Conservation (phyloP, 768 basidiomycete species). For the Phanerodontia chrysosporium region DNA sequence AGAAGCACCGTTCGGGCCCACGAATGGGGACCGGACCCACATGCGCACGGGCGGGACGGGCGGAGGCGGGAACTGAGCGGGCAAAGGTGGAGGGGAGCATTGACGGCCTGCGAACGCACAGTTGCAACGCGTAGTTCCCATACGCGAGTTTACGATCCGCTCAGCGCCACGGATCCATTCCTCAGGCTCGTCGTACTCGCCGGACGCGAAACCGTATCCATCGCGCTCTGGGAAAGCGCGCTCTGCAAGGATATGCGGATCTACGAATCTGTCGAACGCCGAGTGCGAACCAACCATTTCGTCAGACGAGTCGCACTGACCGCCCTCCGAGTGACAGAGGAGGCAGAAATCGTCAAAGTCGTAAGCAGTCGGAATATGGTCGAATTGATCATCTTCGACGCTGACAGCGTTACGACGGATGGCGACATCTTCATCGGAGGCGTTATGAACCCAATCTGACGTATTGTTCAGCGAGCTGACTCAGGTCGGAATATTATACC, state of each 20-base stretch:
- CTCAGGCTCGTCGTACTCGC: background rate
- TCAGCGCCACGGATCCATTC: background rate
- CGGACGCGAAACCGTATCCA: constrained; percentile 2
- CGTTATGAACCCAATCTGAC: constrained; percentile 31
- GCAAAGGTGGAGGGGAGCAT: too few relatives aligned
- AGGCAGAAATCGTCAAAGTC: background rate
- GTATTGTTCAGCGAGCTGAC: background rate
- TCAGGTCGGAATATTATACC: background rate
- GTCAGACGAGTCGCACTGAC: too few relatives aligned
- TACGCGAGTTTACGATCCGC: too few relatives aligned
- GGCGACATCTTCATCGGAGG: constrained; percentile 14
- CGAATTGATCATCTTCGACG: background rate
- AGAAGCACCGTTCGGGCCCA: too few relatives aligned
- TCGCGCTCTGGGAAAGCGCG: constrained; percentile 1
- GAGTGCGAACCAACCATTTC: too few relatives aligned
- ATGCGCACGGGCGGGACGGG: too few relatives aligned
- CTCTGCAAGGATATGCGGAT: background rate
- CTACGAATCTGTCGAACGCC: background rate
- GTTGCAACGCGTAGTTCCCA: too few relatives aligned
- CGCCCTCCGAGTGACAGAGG: too few relatives aligned
- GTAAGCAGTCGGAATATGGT: background rate
- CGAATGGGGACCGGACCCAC: too few relatives aligned
- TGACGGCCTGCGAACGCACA: too few relatives aligned
- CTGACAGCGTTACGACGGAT: background rate
- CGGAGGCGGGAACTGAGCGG: too few relatives aligned